Evolutionary conservation across 768 basidiomycete genomes (phyloP), one percentile per base, ranked within the genome.

Genomic region (Boletus reticulatus): DNA sequence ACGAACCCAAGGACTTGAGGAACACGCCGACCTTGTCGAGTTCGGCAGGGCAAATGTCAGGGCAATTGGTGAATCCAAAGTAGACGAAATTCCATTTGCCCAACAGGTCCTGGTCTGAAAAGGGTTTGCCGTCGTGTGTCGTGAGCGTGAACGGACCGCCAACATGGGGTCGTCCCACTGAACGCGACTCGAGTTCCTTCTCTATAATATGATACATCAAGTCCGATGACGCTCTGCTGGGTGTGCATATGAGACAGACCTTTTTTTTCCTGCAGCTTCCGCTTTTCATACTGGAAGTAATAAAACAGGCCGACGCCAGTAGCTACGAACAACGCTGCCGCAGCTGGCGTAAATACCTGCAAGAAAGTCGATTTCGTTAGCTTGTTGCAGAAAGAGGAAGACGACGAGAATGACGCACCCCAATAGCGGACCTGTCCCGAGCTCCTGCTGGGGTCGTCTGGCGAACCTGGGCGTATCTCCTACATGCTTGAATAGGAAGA

Each of bases 51-150:
- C 97, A 99, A 51, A 99, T 98, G 72, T 99, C 97, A 7, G 97
- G 96, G 73, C 97, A 99, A 72, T 99, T 96, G 31, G 96, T 95
- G 77, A 98, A 99, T n/a, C 97, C 97, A 73, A 99, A 99, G 76
- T 98, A 92, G 44, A 92, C 80, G 56, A 92, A 74, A n/a, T 80
- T 89, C 92, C 92, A 98, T 75, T 91, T 89, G 36, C 94, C 95
- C 24, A 89, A 72, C 44, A 98, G 75, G 66, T 96, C 83, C 52
- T 89, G 74, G 43, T 98, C 88, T 2, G 93, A 89, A 73, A 94
- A 98, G 0, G 82, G 71, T 52, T 80, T 70, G 53, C 84, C 85
- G 10, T 84, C 74, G 45, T 88, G 85, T 8, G 84, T 82, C 6
- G 78, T 82, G 47, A 98, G 78, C 5, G 75, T 72, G 78, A 99